These are phyloP conservation scores for Leccinellum rugosiceps DNA, from an alignment of 768 basidiomycete genomes.

Conservation along the genomic window DNA sequence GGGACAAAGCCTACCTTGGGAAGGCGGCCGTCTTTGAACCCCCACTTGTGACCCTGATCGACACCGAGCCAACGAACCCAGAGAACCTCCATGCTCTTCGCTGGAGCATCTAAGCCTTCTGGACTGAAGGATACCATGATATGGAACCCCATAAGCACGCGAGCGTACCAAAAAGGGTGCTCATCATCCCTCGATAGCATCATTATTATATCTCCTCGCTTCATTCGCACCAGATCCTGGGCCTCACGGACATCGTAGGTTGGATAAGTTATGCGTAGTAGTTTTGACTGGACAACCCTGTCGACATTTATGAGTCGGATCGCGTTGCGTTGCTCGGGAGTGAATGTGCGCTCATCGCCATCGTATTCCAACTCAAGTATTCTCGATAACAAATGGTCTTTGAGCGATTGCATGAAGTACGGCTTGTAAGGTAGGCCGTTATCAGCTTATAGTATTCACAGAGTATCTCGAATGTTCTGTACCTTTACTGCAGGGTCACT, in stretches of 20 bases:
- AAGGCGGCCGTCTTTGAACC: not conserved
- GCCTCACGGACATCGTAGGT: conserved; percentile 19
- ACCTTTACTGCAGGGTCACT: conserved; percentile 8
- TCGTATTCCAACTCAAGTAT: conserved; percentile 12
- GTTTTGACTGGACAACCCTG: not conserved
- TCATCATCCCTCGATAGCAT: not conserved
- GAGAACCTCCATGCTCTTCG: not conserved
- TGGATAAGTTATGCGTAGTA: conserved; percentile 7
- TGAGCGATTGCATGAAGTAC: conserved; percentile 16
- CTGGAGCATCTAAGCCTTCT: accelerated
- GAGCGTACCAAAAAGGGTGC: not conserved
- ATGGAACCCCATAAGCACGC: not conserved
- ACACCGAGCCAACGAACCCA: not conserved
- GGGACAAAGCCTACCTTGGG: not conserved
- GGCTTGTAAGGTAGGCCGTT: not conserved
- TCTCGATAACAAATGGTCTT: conserved; percentile 21
- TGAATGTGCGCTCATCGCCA: conserved; percentile 9
- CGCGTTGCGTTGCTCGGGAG: not conserved
- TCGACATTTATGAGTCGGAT: not conserved
- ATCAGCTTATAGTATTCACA: no score
- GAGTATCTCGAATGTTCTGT: not conserved
- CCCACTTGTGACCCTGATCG: not conserved
- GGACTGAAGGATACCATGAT: not conserved
- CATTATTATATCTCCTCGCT: not conserved
- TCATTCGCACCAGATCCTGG: not conserved